Conservation (phyloP, 176 grass and related monocot genomes). For the Oryza officinalis region DNA sequence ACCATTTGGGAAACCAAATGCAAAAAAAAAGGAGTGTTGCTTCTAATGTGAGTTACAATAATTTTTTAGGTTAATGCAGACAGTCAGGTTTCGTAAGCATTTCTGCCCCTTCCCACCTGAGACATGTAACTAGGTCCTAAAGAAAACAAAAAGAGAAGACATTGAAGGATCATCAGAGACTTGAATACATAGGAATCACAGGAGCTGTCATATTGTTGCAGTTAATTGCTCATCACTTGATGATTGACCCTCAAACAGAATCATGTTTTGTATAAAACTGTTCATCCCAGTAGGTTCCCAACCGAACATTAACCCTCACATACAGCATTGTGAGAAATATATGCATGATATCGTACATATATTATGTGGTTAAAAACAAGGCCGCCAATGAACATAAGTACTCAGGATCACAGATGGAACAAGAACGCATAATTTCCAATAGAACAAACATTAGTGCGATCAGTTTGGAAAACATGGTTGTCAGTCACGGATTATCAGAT, state of each 20-base stretch:
- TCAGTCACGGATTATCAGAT: conserved; percentile 25
- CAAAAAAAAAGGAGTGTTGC: no score
- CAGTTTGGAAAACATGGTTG: conserved; percentile 2
- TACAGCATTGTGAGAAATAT: neutral
- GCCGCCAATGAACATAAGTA: neutral
- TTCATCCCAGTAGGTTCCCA: no score
- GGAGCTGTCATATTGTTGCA: neutral
- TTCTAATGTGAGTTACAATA: no score
- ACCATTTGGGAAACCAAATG: neutral
- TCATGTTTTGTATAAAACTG: neutral
- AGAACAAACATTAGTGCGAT: neutral
- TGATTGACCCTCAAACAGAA: neutral
- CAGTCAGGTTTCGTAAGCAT: no score
- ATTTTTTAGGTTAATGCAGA: neutral
- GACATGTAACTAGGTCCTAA: neutral
- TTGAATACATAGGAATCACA: neutral
- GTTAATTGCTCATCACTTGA: neutral
- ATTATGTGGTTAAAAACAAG: neutral
- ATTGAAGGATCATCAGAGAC: neutral
- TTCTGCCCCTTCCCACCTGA: neutral
- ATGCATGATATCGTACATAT: neutral
- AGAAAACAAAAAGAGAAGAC: neutral
- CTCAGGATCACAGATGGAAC: neutral
- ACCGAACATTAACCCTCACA: no score
- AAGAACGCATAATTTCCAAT: neutral